Evolutionary conservation across 2,329 filamentous ascomycete species (phyloP).

Genomic region (Delphinella strobiligena): DNA sequence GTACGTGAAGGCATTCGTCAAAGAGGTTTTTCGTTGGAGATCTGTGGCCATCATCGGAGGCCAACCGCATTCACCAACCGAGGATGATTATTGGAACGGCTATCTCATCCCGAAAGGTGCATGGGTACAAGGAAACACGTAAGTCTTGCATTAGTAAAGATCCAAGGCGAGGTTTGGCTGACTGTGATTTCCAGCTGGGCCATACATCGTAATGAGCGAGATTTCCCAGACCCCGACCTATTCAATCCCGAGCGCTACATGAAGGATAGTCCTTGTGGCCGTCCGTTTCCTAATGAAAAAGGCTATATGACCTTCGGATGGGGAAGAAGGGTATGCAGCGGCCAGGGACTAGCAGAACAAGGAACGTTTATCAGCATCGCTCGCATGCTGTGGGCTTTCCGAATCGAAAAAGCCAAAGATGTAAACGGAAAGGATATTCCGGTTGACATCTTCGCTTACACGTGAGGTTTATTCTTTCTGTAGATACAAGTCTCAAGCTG

Average conservation of each 20-base stretch:
- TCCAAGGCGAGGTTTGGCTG: constrained; percentile 7
- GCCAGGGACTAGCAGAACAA: constrained; percentile 46
- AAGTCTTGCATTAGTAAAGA: too few species aligned
- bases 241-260: constrained; percentile 12
- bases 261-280: constrained; percentile 23
- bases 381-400: constrained; percentile 46
- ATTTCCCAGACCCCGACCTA: constrained; percentile 11
- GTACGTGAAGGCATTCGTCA: constrained; percentile 62
- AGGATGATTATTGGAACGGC: constrained; percentile 17
- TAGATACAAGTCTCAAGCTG: not conserved
- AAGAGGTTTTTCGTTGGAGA: constrained; percentile 64
- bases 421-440: constrained; percentile 33
- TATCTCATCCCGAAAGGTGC: constrained; percentile 16
- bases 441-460: constrained; percentile 46
- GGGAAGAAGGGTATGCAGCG: constrained; percentile 43
- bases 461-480: constrained; percentile 34
- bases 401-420: constrained; percentile 32
- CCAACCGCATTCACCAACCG: constrained; percentile 31
- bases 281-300: constrained; percentile 30
- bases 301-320: constrained; percentile 46
- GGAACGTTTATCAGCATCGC: constrained; percentile 48
- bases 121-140: constrained; percentile 13
- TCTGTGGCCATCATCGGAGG: constrained; percentile 66
- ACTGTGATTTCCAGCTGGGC: constrained; percentile 14
- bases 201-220: constrained; percentile 10